Evolutionary conservation across 108 stramenopile genomes (phyloP).

Genomic region (Heterococcus sp.): DNA sequence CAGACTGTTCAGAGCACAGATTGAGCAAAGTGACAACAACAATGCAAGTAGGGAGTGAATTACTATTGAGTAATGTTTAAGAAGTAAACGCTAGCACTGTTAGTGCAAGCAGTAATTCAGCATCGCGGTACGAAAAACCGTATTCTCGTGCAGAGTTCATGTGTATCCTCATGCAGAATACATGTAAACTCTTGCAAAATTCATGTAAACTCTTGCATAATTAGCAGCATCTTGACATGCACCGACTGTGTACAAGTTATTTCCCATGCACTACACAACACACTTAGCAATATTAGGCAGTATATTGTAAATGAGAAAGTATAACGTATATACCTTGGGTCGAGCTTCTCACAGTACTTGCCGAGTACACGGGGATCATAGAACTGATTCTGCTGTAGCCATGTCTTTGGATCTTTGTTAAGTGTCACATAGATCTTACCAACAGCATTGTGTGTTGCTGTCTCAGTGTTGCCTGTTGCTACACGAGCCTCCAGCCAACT

Average conservation of each 20-base stretch:
- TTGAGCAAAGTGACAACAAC: background rate
- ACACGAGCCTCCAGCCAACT: conserved; percentile 97
- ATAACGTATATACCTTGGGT: conserved; percentile 69
- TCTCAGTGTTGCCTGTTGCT: conserved; percentile 97
- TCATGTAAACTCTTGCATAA: too few relatives aligned
- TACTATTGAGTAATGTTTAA: background rate
- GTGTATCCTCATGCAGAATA: too few relatives aligned
- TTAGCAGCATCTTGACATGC: too few relatives aligned
- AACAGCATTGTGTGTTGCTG: conserved; percentile 98
- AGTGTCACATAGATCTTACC: conserved; percentile 99
- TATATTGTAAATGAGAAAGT: background rate
- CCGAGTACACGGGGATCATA: conserved; percentile 97
- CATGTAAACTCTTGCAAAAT: too few relatives aligned
- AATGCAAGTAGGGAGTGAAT: background rate
- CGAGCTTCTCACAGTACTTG: conserved; percentile 97
- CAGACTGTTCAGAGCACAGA: conserved; percentile 40
- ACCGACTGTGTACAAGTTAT: too few relatives aligned
- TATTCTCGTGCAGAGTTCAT: too few relatives aligned
- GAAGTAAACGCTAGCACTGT: too few relatives aligned
- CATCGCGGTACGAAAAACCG: too few relatives aligned
- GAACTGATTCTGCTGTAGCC: conserved; percentile 98
- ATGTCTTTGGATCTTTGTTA: conserved; percentile 96
- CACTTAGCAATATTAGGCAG: background rate
- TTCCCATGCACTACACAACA: too few relatives aligned
- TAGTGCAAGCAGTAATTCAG: too few relatives aligned